A percentile compares a stretch with the other conserved stretches of the same genome.
Evolutionary conservation across 176 grass and related monocot genomes (phyloP).

Genomic region (Musa beccarii): DNA sequence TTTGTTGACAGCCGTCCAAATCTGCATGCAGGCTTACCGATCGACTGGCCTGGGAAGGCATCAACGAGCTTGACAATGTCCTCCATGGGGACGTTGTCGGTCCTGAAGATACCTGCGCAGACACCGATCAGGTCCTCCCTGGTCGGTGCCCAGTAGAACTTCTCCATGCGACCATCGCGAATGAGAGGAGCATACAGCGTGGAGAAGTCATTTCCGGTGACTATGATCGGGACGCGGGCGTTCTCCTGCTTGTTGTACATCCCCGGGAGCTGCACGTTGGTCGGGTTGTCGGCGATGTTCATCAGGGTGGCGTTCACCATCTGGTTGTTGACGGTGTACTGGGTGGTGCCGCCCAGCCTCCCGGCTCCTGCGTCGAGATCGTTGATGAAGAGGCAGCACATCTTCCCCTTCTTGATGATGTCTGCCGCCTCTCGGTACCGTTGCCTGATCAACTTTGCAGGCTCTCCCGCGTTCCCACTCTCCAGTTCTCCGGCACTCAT

Average conservation of each 20-base stretch:
- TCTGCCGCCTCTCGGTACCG: conserved; percentile 88
- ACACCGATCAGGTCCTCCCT: conserved; percentile 77
- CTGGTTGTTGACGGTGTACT: conserved; percentile 99
- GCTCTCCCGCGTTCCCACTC: conserved; percentile 94
- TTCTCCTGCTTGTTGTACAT: conserved; percentile 99
- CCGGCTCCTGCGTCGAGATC: conserved; percentile 88
- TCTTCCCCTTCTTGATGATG: conserved; percentile 89
- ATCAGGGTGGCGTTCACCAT: conserved; percentile 99
- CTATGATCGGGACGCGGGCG: conserved; percentile 75
- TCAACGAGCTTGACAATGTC: conserved; percentile 55
- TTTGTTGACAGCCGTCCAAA: neutral
- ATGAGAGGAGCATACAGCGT: conserved; percentile 88
- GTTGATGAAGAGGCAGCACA: conserved; percentile 96
- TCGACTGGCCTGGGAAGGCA: conserved; percentile 85
- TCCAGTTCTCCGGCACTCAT: conserved; percentile 98
- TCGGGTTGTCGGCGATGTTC: conserved; percentile 97
- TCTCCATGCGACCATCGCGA: conserved; percentile 95
- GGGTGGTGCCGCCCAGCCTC: conserved; percentile 82
- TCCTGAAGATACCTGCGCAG: conserved; percentile 60
- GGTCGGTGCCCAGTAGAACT: conserved; percentile 98
- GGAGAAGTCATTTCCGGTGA: conserved; percentile 98
- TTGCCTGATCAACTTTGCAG: conserved; percentile 83
- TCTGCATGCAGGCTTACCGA: conserved; percentile 28
- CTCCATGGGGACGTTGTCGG: conserved; percentile 37
- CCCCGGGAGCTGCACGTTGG: conserved; percentile 87